Conservation (phyloP, 495 filamentous ascomycete genomes). For the Cenococcum geophilum region DNA sequence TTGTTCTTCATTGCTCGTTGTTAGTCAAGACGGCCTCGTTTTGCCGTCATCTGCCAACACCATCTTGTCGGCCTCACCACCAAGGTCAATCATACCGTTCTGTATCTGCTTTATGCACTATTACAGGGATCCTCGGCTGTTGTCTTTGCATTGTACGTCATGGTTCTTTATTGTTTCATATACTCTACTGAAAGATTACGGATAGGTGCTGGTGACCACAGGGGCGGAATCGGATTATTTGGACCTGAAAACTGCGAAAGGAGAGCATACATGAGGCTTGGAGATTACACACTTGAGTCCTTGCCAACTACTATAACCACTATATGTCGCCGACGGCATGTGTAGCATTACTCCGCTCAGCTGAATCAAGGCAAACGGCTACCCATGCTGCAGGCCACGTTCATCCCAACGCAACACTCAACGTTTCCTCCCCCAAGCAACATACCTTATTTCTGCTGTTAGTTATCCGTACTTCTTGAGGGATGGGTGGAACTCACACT, state of each 20-base stretch:
- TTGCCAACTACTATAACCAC: not conserved
- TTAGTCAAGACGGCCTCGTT: too few species aligned
- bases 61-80: too few species aligned
- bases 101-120: too few species aligned
- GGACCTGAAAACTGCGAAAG: not conserved
- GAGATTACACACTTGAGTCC: not conserved
- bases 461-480: not conserved
- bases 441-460: constrained; percentile 16
- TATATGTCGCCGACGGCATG: not conserved
- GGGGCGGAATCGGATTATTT: not conserved
- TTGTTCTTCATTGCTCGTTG: too few species aligned
- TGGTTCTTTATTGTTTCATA: too few species aligned
- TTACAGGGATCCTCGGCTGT: too few species aligned
- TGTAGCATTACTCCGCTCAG: not conserved
- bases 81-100: too few species aligned
- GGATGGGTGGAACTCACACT: constrained; percentile 25
- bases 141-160: too few species aligned
- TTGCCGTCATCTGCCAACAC: too few species aligned
- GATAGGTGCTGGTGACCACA: not conserved
- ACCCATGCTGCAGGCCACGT: not conserved
- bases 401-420: not conserved
- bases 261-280: not conserved
- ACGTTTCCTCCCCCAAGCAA: constrained; percentile 26
- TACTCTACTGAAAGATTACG: not conserved
- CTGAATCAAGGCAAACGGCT: not conserved